phyloP scores from a whole-genome alignment of 345 rosid species.

The Eucalyptus globulus region DNA sequence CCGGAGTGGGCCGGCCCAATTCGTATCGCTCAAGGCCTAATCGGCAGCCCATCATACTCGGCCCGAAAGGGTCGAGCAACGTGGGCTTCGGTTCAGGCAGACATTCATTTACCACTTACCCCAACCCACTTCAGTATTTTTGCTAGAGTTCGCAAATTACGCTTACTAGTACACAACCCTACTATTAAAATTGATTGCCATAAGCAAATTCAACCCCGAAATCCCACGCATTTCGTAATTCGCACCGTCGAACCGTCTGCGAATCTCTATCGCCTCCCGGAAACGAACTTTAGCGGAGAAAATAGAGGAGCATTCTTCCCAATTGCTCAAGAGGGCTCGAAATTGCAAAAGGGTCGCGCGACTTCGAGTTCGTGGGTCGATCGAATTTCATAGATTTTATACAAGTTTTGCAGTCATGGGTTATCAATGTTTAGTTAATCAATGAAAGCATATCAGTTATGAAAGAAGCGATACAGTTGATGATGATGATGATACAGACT shows the following conservation, averaged over 20 bases:
- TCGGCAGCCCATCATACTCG: neutral
- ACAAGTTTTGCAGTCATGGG: neutral
- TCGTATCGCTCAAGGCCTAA: neutral
- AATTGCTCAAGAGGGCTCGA: neutral
- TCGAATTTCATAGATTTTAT: neutral
- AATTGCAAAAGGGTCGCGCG: neutral
- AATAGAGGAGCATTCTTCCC: neutral
- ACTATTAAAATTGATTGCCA: neutral
- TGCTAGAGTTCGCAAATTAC: neutral
- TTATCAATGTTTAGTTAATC: neutral
- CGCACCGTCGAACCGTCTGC: neutral
- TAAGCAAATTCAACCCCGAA: neutral
- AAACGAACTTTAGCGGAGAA: neutral
- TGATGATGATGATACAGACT: neutral
- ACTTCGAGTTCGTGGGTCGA: neutral
- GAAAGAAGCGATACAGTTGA: neutral
- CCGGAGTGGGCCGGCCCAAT: neutral
- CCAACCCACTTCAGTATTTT: neutral
- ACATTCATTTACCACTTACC: neutral
- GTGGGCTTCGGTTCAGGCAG: neutral
- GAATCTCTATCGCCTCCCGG: neutral
- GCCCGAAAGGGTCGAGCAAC: neutral
- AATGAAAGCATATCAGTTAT: neutral
- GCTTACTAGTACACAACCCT: neutral
- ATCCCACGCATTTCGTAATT: rapidly evolving